Evolutionary conservation across 1,284 basidiomycete genomes (phyloP).

Genomic region (Sanguinoderma infundibulare): DNA sequence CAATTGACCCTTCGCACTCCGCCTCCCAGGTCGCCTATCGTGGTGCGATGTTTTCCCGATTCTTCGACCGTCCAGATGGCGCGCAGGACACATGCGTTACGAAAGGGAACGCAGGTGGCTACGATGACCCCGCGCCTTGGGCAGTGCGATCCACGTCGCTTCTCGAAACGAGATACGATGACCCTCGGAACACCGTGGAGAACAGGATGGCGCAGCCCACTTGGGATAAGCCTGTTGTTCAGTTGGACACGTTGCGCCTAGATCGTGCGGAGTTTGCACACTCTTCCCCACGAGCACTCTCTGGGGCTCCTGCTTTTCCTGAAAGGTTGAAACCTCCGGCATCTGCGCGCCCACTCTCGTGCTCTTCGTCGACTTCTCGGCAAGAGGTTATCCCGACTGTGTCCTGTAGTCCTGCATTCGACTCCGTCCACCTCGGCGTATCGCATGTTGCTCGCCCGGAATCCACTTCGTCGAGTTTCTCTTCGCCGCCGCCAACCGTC

Average conservation of each 20-base stretch:
- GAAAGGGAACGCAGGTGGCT: neutral
- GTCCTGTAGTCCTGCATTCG: neutral
- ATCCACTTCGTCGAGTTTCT: neutral
- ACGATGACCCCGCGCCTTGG: neutral
- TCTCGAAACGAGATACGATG: neutral
- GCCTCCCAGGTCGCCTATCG: slow-evolving; percentile 28
- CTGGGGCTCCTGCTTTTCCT: neutral
- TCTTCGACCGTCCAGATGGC: neutral
- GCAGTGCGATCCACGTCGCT: neutral
- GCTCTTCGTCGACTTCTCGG: neutral
- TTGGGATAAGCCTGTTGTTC: neutral
- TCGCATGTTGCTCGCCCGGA: neutral
- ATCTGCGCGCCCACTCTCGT: neutral
- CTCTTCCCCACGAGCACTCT: neutral
- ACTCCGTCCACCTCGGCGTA: neutral
- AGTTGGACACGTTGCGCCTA: neutral
- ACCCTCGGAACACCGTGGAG: neutral
- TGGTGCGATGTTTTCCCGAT: neutral
- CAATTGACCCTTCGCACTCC: slow-evolving; percentile 45
- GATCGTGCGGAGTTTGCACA: neutral
- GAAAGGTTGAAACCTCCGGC: neutral
- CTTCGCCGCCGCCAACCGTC: neutral
- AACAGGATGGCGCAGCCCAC: neutral
- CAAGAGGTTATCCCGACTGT: neutral
- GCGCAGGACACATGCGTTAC: neutral